A percentile compares a stretch with the other conserved stretches of the same genome.
Conservation (phyloP, 2,329 filamentous ascomycete genomes). For the Pseudogymnoascus sp. region DNA sequence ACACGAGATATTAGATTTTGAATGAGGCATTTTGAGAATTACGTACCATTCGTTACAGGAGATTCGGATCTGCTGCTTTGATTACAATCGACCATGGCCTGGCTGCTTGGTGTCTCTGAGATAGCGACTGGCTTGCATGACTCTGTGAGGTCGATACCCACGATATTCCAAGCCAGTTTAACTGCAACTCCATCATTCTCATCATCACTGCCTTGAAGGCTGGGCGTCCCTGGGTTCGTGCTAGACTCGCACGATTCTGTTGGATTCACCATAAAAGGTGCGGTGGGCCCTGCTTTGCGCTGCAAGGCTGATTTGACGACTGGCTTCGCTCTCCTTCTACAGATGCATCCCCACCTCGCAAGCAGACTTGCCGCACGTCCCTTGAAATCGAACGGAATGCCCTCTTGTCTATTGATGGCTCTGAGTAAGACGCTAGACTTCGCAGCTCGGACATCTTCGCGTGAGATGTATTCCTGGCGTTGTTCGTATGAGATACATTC, state of each 20-base stretch:
- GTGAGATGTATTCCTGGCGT: neutral
- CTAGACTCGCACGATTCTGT: neutral
- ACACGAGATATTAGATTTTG: slow-evolving; percentile 1
- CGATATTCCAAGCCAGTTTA: neutral
- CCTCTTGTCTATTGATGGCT: neutral
- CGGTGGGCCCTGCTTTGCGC: neutral
- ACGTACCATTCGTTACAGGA: neutral
- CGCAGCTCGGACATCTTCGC: neutral
- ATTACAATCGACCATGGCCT: neutral
- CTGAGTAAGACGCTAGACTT: neutral
- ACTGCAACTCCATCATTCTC: neutral
- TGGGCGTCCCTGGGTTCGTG: neutral
- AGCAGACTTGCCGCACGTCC: neutral
- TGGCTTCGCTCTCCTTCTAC: neutral
- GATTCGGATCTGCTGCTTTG: neutral
- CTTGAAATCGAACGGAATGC: neutral
- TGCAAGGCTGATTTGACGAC: neutral
- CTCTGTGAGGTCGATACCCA: neutral
- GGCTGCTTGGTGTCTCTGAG: neutral
- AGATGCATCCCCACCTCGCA: neutral
- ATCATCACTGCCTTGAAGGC: neutral
- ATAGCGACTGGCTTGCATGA: neutral
- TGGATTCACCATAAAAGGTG: neutral
- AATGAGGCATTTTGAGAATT: neutral
- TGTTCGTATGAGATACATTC: neutral